These are phyloP conservation scores for Cynanchum wilfordii DNA, from an alignment of 257 asterid species.

Conservation along the genomic window DNA sequence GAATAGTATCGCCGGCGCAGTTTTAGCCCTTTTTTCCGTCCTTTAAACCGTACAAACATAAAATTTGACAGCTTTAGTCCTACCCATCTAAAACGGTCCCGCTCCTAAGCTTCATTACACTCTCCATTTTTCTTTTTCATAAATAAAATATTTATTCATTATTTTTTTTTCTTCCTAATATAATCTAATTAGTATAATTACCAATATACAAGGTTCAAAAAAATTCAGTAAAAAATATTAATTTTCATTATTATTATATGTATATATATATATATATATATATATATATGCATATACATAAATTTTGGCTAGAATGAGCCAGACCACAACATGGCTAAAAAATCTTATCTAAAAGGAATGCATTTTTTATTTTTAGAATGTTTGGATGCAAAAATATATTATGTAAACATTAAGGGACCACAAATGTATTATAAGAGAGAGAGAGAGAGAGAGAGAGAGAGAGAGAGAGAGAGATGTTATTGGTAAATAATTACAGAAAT, in stretches of 20 bases:
- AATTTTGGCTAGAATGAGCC: not conserved
- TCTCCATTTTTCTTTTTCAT: too few relatives aligned
- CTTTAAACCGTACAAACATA: not conserved
- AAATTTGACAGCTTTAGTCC: too few relatives aligned
- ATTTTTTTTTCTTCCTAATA: too few relatives aligned
- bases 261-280: too few relatives aligned
- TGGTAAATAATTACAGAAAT: slow-evolving; percentile 1
- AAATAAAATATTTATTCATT: too few relatives aligned
- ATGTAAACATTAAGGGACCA: slow-evolving; percentile 17
- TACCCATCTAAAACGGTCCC: not conserved
- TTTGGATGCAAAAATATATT: too few relatives aligned
- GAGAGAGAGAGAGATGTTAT: slow-evolving; percentile 4
- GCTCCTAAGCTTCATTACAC: not conserved
- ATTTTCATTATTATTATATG: too few relatives aligned
- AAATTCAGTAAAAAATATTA: too few relatives aligned
- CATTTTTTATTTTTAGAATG: too few relatives aligned
- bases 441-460: slow-evolving; percentile 6
- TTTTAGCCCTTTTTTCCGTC: not conserved
- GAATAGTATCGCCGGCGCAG: not conserved
- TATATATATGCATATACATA: too few relatives aligned
- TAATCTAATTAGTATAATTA: too few relatives aligned
- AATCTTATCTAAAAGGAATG: not conserved
- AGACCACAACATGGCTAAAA: not conserved
- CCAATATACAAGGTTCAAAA: too few relatives aligned
- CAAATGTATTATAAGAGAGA: not conserved